Evolutionary conservation across 2,329 filamentous ascomycete genomes (phyloP), one percentile per base, ranked within the genome.

Genomic region (Aspergillus sp.): DNA sequence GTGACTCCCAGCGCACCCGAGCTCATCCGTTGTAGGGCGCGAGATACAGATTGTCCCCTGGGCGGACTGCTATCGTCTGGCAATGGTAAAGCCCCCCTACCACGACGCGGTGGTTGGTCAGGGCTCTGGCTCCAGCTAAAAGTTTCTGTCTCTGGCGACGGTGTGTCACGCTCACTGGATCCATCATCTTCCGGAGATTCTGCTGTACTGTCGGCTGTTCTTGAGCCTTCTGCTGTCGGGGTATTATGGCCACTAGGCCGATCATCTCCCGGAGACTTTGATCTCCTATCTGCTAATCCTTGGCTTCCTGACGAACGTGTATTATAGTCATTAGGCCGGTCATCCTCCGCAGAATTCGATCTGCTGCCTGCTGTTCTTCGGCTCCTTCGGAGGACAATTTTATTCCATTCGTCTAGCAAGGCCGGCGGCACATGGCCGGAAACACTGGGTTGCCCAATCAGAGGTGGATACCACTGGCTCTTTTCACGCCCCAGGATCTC

Each of bases 401-500:
- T 31, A 59, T 79, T 79, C 78, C 78, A 80, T 61, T 71, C 59
- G n/a, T 64, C 59, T 19, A 80, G 61, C 22, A 79, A 69, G 17
- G 49, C 48, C 54, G 74, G 68, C 2, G 78, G 78, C 30, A 79
- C 76, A 66, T 76, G 70, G 3, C 71, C 73, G 31, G 68, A 68
- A 22, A 72, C 71, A 38, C 60, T 52, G 15, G 59, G 59, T 15
- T 68, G 63, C 15, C 75, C 74, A 1, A 71, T 52, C n/a, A 65
- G 61, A n/a, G 75, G 71, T 43, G 77, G 76, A 55, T 78, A 66
- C 77, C 74, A 77, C 59, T 69, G 83, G 17, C 81, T 76, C 28
- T 52, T 63, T 6, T 54, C 43, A 17, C 74, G 63, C 11, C 76
- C 70, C 1, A 89, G 72, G 5, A 89, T 74, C 8, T 75, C 66